phyloP scores from a whole-genome alignment of 352 stramenopile genomes.

The Aphanomyces stellatus region DNA sequence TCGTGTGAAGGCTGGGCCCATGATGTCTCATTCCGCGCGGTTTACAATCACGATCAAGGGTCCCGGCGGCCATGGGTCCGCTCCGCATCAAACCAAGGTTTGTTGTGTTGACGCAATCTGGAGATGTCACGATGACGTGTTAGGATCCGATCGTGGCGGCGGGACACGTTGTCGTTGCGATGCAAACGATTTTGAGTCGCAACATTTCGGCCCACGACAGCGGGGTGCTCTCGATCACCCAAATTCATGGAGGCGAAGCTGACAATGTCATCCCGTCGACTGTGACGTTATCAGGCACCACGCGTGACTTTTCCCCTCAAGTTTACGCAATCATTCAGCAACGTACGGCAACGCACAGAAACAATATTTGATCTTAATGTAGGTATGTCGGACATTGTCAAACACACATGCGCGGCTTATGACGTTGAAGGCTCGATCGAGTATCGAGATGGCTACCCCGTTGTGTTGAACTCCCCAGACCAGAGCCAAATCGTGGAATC shows the following conservation, averaged over 20 bases:
- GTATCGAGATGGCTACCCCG: conserved; percentile 62
- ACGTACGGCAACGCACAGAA: neutral
- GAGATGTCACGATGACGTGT: too few species aligned
- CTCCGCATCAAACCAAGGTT: conserved; percentile 63
- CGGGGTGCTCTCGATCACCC: conserved; percentile 88
- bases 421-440: conserved; percentile 58
- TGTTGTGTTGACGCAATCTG: too few species aligned
- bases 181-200: conserved; percentile 91
- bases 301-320: conserved; percentile 87
- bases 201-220: conserved; percentile 85
- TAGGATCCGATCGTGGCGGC: conserved; percentile 23
- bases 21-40: conserved; percentile 88
- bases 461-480: conserved; percentile 65
- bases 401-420: conserved; percentile 72
- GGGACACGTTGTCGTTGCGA: conserved; percentile 81
- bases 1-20: conserved; percentile 76
- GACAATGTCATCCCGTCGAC: conserved; percentile 92
- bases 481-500: conserved; percentile 69
- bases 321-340: conserved; percentile 61
- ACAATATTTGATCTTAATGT: conserved; percentile 26
- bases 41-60: conserved; percentile 90
- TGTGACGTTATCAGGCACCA: conserved; percentile 84
- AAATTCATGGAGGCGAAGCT: conserved; percentile 85
- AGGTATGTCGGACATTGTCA: conserved; percentile 67
- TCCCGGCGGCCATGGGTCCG: conserved; percentile 91